Evolutionary conservation across 1,139 yeast species (phyloP), one percentile per base, ranked within the genome.

Genomic region (Hemisphaericaspora subhashii): DNA sequence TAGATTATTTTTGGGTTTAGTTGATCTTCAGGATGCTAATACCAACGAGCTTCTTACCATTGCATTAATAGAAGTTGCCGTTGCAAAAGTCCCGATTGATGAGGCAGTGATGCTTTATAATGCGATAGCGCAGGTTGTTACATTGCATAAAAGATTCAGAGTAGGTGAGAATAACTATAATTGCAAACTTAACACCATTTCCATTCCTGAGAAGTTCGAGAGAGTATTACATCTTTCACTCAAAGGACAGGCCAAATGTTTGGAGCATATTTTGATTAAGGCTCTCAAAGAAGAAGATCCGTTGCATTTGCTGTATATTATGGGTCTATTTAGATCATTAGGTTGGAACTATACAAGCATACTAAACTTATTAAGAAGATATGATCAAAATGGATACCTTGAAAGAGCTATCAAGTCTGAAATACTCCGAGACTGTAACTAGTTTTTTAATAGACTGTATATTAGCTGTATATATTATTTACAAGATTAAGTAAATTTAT

Each of bases 261-360:
- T 59, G 29, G 44, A 46, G 15, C 41, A 50, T 1, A 55, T 66
- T 4, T 44, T 58, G 5, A 37, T 39, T 11, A 48, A 49, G 23
- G 64, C 73, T 1, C 31, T 60, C 3, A 35, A 38, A 20, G 58
- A 57, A 4, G 47, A 55, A 12, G 68, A 68, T 39, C 10, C 31
- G 3, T 48, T 45, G 7, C 49, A 59, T 5, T 35, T 64, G 3
- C 37, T 43, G 17, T 71, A 76, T 76, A 49, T 57, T 18, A 52
- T 64, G 6, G 54, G 56, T 5, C 72, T 68, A 46, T 53, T 68
- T 48, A 52, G 67, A 38, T 41, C 44, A 11, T 41, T 51, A 27
- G 76, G 76, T 1, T 46, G 62, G 35, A 49, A 57, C 6, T 40
- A 60, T 3, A 36, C 45, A 15, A 69, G 66, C 31, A 53, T 56